phyloP scores from a whole-genome alignment of 495 filamentous ascomycete genomes.

The Beverwykella pulmonaria region DNA sequence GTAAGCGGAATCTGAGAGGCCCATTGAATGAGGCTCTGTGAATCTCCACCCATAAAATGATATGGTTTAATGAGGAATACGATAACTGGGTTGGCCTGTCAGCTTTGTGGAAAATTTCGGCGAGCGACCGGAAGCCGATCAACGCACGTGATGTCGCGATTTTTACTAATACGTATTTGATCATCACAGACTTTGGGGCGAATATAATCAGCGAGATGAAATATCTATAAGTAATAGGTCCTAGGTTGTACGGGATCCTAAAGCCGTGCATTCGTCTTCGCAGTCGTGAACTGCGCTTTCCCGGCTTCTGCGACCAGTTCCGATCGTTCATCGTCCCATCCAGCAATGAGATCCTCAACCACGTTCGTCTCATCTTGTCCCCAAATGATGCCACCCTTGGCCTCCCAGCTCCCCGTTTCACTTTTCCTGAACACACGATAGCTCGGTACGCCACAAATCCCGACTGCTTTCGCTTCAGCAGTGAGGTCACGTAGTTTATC shows the following conservation, averaged over 20 bases:
- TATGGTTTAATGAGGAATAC: not conserved
- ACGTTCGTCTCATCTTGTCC: slow-evolving; percentile 33
- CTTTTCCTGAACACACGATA: slow-evolving; percentile 29
- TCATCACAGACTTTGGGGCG: too few species aligned
- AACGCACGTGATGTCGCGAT: not conserved
- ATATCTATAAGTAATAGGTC: not conserved
- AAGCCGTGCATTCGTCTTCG: not conserved
- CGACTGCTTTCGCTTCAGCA: slow-evolving; percentile 30
- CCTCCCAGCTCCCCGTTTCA: not conserved
- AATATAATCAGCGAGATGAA: too few species aligned
- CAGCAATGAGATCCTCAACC: slow-evolving; percentile 32
- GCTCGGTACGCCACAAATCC: slow-evolving; percentile 34
- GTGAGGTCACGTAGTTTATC: slow-evolving; percentile 25
- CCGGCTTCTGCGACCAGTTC: not conserved
- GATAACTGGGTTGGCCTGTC: not conserved
- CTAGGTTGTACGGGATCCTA: not conserved
- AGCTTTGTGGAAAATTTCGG: not conserved
- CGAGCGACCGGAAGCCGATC: not conserved
- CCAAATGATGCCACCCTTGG: slow-evolving; percentile 29
- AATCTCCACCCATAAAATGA: not conserved
- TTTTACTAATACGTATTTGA: too few species aligned
- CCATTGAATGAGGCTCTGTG: not conserved
- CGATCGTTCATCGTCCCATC: slow-evolving; percentile 21
- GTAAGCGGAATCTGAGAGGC: too few species aligned
- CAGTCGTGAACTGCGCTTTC: not conserved